These are phyloP conservation scores for Suaeda aralocaspica DNA, from an alignment of 148 eudicot species.

Conservation along the genomic window DNA sequence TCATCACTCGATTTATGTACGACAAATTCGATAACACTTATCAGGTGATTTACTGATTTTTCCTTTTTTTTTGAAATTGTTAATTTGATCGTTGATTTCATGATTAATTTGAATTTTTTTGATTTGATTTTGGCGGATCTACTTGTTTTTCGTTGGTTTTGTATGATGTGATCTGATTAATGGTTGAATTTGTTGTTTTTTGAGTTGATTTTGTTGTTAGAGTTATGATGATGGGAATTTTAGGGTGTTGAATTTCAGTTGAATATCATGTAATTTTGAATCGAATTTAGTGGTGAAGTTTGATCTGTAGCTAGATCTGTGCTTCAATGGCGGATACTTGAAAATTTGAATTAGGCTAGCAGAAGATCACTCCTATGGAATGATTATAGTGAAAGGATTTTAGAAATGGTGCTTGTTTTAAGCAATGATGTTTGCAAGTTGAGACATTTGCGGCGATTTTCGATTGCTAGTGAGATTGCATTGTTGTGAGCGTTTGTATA, in stretches of 20 bases:
- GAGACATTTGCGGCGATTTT: neutral
- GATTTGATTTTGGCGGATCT: conserved; percentile 19
- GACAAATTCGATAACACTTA: conserved; percentile 50
- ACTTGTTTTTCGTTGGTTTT: neutral
- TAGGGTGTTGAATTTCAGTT: neutral
- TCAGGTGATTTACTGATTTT: conserved; percentile 24
- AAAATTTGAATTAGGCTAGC: neutral
- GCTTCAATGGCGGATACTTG: neutral
- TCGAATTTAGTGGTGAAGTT: neutral
- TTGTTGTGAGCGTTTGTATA: neutral
- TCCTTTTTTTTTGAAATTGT: neutral
- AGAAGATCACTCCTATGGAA: neutral
- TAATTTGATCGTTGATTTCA: conserved; percentile 9
- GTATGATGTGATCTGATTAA: conserved; percentile 2
- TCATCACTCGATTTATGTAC: conserved; percentile 53
- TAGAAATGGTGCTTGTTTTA: neutral
- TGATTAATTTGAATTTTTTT: conserved; percentile 8
- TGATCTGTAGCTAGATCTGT: neutral
- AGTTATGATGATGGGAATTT: neutral
- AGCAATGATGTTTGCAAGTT: neutral
- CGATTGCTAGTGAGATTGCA: neutral
- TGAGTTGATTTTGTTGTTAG: neutral
- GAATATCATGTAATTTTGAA: neutral
- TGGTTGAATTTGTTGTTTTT: neutral
- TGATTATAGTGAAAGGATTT: neutral